These are phyloP conservation scores for Fraxinus americana DNA, from an alignment of 257 asterid species.

Conservation along the genomic window DNA sequence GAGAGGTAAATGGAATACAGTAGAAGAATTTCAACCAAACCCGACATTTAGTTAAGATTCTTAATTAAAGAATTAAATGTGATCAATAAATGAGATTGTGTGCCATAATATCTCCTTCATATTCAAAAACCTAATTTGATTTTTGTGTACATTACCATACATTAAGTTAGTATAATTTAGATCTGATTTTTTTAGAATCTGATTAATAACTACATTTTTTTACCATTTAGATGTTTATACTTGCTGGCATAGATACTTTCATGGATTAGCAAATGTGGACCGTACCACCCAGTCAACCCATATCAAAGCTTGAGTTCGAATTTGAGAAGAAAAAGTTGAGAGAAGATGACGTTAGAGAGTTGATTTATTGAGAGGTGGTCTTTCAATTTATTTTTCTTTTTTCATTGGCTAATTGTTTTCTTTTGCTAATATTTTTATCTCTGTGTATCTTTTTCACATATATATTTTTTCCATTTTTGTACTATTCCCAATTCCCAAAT, in stretches of 20 bases:
- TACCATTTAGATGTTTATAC: conserved; percentile 18
- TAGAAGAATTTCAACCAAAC: no score
- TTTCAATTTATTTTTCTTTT: not conserved
- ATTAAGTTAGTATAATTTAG: no score
- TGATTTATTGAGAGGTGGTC: conserved; percentile 68
- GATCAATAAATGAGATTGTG: no score
- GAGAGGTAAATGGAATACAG: no score
- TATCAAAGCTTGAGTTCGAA: conserved; percentile 93
- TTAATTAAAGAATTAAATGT: no score
- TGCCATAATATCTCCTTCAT: no score
- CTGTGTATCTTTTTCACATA: no score
- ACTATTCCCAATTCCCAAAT: no score
- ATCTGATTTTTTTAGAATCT: not conserved
- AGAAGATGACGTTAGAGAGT: conserved; percentile 91
- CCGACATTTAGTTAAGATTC: no score
- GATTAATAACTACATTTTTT: not conserved
- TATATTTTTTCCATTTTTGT: no score
- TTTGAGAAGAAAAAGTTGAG: conserved; percentile 83
- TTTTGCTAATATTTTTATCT: conserved; percentile 8
- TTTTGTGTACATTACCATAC: no score
- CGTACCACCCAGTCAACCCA: conserved; percentile 78
- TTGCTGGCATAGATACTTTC: conserved; percentile 76
- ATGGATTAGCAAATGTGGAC: conserved; percentile 71
- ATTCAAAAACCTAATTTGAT: no score
- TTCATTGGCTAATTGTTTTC: not conserved